phyloP scores from a whole-genome alignment of 768 basidiomycete species.

The Xerocomellus chrysenteron region DNA sequence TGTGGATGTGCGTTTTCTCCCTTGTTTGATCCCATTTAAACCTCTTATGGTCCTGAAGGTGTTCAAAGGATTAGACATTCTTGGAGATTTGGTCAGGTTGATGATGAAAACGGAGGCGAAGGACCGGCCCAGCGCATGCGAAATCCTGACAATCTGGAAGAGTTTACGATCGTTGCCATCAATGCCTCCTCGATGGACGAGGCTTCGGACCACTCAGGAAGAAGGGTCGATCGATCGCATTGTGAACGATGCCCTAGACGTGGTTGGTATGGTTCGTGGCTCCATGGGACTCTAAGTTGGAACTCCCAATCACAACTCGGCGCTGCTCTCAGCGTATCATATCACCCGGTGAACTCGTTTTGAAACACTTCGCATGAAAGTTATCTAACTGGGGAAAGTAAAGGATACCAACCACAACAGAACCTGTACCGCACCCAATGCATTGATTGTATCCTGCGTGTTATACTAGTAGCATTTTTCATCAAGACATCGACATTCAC shows the following conservation, averaged over 20 bases:
- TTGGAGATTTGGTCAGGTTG: neutral
- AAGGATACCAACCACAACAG: too few relatives aligned
- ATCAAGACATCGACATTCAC: too few relatives aligned
- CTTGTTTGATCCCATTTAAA: too few relatives aligned
- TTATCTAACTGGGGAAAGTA: too few relatives aligned
- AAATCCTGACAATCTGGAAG: constrained; percentile 4
- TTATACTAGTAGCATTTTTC: too few relatives aligned
- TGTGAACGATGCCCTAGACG: constrained; percentile 11
- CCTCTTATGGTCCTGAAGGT: too few relatives aligned
- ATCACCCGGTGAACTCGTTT: neutral
- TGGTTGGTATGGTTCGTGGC: constrained; percentile 13
- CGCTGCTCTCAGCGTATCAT: neutral
- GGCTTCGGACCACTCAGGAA: constrained; percentile 3
- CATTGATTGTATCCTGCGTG: too few relatives aligned
- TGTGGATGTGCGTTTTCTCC: constrained; percentile 8
- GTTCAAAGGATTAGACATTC: constrained; percentile 1
- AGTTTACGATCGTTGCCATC: constrained; percentile 4
- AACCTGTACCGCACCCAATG: too few relatives aligned
- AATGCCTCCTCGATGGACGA: constrained; percentile 4
- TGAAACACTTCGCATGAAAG: too few relatives aligned
- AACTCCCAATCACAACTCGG: too few relatives aligned
- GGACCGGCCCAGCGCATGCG: neutral
- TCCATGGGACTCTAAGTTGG: constrained; percentile 3
- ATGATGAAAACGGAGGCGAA: constrained; percentile 12
- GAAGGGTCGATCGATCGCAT: constrained; percentile 14